These are phyloP conservation scores for Peronosclerospora sorghi DNA, from an alignment of 352 stramenopile species.

Conservation along the genomic window DNA sequence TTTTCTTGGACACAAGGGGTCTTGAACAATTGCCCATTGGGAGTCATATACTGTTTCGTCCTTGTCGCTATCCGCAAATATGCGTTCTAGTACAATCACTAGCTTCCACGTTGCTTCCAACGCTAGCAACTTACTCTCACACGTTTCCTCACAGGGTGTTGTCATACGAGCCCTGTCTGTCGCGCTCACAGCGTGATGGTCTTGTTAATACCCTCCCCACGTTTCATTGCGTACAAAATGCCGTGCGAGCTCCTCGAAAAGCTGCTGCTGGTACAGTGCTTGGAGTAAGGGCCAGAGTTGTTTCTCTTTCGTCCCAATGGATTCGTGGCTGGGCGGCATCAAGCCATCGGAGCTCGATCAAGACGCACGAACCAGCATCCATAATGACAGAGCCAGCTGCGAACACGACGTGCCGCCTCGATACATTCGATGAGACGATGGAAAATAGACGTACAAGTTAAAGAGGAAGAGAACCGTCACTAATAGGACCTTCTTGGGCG, in stretches of 20 bases:
- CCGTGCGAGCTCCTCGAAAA: slow-evolving; percentile 28
- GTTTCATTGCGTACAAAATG: slow-evolving; percentile 30
- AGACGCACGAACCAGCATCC: slow-evolving; percentile 40
- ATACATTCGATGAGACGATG: slow-evolving; percentile 38
- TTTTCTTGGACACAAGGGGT: slow-evolving; percentile 26
- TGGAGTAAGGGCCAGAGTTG: slow-evolving; percentile 50
- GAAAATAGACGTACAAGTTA: slow-evolving; percentile 59
- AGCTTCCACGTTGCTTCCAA: slow-evolving; percentile 24
- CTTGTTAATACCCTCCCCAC: slow-evolving; percentile 28
- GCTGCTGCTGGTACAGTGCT: slow-evolving; percentile 24
- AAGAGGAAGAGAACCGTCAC: slow-evolving; percentile 58
- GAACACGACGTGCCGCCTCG: neutral
- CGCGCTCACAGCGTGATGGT: no score
- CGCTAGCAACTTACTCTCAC: slow-evolving; percentile 19
- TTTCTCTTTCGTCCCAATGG: slow-evolving; percentile 17
- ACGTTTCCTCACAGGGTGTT: slow-evolving; percentile 11
- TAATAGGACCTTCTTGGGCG: slow-evolving; percentile 32
- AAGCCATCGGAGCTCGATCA: slow-evolving; percentile 11
- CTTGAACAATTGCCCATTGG: slow-evolving; percentile 36
- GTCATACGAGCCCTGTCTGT: neutral
- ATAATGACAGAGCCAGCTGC: slow-evolving; percentile 43
- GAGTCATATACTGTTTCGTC: slow-evolving; percentile 21
- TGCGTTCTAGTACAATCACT: slow-evolving; percentile 10
- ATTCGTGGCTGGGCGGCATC: slow-evolving; percentile 13
- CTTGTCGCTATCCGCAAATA: slow-evolving; percentile 6